These are phyloP conservation scores for Alternaria incomplexa DNA, from an alignment of 2,329 filamentous ascomycete genomes.

Conservation along the genomic window DNA sequence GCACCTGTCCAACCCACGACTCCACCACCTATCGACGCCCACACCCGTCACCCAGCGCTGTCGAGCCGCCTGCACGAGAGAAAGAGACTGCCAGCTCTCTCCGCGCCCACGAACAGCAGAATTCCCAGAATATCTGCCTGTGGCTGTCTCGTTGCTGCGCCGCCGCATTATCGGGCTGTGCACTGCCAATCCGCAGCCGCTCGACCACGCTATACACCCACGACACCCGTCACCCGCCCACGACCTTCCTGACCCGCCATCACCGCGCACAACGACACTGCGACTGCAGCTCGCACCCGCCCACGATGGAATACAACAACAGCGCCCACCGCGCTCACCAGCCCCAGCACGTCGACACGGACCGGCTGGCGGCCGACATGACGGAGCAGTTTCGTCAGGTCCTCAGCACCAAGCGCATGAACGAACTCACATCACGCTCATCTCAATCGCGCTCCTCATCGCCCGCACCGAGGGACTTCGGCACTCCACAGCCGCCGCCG, in stretches of 20 bases:
- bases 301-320: conserved; percentile 44
- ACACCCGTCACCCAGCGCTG: conserved; percentile 8
- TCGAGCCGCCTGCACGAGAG: conserved; percentile 11
- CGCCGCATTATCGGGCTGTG: conserved; percentile 31
- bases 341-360: conserved; percentile 30
- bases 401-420: conserved; percentile 84
- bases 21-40: conserved; percentile 10
- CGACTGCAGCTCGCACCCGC: conserved; percentile 26
- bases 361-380: conserved; percentile 70
- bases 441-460: conserved; percentile 66
- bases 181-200: conserved; percentile 25
- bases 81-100: not conserved
- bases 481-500: conserved; percentile 47
- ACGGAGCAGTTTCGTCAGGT: conserved; percentile 85
- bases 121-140: conserved; percentile 19
- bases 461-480: conserved; percentile 59
- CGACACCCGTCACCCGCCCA: conserved; percentile 15
- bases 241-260: conserved; percentile 10
- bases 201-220: conserved; percentile 9
- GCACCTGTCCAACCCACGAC: conserved; percentile 13
- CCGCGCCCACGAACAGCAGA: conserved; percentile 1
- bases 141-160: conserved; percentile 22
- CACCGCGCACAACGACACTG: conserved; percentile 10
- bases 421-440: conserved; percentile 71
- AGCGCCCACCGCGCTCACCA: conserved; percentile 36